phyloP scores from a whole-genome alignment of 352 stramenopile species.

The Phytophthora citricola region DNA sequence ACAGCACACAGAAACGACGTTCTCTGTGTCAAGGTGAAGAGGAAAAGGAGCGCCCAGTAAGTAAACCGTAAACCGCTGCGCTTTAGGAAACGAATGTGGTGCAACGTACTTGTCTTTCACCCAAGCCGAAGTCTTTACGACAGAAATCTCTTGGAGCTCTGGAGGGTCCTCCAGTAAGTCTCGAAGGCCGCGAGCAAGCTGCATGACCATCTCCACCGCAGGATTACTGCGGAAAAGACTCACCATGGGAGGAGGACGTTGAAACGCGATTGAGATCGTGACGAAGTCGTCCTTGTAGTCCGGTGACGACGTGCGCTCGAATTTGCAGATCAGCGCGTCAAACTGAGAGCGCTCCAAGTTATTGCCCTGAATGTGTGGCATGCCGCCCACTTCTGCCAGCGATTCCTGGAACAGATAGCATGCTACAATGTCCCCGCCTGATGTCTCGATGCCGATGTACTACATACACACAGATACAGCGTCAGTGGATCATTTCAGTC shows the following conservation, averaged over 20 bases:
- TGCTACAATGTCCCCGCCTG: slow-evolving; percentile 75
- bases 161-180: slow-evolving; percentile 82
- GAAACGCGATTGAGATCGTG: slow-evolving; percentile 86
- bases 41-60: slow-evolving; percentile 22
- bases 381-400: slow-evolving; percentile 80
- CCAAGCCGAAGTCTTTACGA: slow-evolving; percentile 84
- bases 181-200: slow-evolving; percentile 79
- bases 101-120: slow-evolving; percentile 82
- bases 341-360: slow-evolving; percentile 87
- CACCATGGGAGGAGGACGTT: slow-evolving; percentile 82
- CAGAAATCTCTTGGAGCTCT: slow-evolving; percentile 81
- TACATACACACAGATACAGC: slow-evolving; percentile 32
- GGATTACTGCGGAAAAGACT: slow-evolving; percentile 86
- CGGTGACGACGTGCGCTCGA: slow-evolving; percentile 68
- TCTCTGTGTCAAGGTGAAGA: slow-evolving; percentile 47
- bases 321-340: slow-evolving; percentile 87
- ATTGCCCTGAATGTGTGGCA: slow-evolving; percentile 80
- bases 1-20: slow-evolving; percentile 85
- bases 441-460: slow-evolving; percentile 87
- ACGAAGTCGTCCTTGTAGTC: slow-evolving; percentile 82
- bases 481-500: slow-evolving; percentile 28
- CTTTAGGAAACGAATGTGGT: background rate
- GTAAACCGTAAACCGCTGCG: slow-evolving; percentile 3
- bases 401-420: slow-evolving; percentile 90
- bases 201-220: slow-evolving; percentile 83